These are phyloP conservation scores for Fusarium aywerte DNA, from an alignment of 2,329 filamentous ascomycete genomes.

Conservation along the genomic window DNA sequence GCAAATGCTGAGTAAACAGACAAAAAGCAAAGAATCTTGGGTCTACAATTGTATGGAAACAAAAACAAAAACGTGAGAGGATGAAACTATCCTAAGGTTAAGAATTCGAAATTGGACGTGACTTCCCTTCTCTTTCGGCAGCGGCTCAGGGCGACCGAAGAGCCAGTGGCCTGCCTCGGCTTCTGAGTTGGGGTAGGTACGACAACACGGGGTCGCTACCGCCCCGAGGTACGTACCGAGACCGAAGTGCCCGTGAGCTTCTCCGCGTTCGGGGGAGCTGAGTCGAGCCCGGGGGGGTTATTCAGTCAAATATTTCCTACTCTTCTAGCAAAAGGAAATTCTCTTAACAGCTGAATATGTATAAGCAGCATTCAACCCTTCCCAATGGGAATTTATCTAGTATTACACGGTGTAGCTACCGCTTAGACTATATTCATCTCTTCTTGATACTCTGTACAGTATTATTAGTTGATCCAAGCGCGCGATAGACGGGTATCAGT, in stretches of 20 bases:
- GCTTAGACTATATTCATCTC: no score
- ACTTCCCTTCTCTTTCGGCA: conserved; percentile 32
- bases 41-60: conserved; percentile 10
- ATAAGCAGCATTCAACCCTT: no score
- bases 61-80: conserved; percentile 5
- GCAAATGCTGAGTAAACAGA: background rate
- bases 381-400: no score
- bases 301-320: background rate
- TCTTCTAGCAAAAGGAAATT: no score
- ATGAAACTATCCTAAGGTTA: conserved; percentile 24
- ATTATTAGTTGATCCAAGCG: background rate
- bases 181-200: conserved; percentile 25
- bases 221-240: conserved; percentile 33
- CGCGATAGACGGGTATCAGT: conserved; percentile 8
- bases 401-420: no score
- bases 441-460: no score
- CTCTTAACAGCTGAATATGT: no score
- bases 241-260: conserved; percentile 14
- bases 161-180: conserved; percentile 40
- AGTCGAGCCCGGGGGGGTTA: background rate
- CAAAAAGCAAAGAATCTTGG: background rate
- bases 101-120: conserved; percentile 29
- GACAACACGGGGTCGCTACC: conserved; percentile 23
- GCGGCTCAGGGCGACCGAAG: conserved; percentile 39
- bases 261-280: conserved; percentile 1